Conservation (phyloP, 331 rosid species). For the Stylosanthes scabra region DNA sequence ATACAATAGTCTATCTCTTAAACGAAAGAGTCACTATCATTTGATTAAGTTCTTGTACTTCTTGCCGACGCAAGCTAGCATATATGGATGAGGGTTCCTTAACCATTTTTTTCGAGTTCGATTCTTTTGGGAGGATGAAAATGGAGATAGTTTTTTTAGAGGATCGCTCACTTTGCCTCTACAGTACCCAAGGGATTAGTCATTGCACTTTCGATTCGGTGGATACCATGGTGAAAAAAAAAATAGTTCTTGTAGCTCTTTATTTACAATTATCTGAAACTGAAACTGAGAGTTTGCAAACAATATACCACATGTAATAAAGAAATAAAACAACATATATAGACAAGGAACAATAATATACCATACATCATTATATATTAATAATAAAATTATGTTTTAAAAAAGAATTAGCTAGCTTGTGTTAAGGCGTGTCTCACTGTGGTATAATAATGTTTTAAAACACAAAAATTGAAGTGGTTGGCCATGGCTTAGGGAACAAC, state of each 20-base stretch:
- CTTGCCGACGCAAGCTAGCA: too few species aligned
- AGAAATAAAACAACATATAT: not conserved
- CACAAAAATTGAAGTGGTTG: constrained; percentile 19
- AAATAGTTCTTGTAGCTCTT: not conserved
- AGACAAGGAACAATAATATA: not conserved
- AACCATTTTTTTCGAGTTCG: too few species aligned
- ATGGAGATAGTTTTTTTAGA: too few species aligned
- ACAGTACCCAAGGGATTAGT: too few species aligned
- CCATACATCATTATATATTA: not conserved
- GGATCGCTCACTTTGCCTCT: too few species aligned
- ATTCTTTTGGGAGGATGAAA: too few species aligned
- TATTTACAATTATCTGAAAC: not conserved
- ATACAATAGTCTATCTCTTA: too few species aligned
- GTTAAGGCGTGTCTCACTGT: constrained; percentile 23
- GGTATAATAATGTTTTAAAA: constrained; percentile 8
- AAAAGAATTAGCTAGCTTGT: constrained; percentile 2
- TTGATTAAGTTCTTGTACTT: not conserved
- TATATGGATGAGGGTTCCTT: too few species aligned
- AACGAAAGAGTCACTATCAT: too few species aligned
- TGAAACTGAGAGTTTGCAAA: not conserved
- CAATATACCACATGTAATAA: not conserved
- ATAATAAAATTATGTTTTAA: not conserved
- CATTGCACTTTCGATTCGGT: too few species aligned
- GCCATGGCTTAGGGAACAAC: constrained; percentile 25
- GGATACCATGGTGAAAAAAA: too few species aligned